Evolutionary conservation across 176 grass and related monocot species (phyloP).

Genomic region (Ananas comosus): DNA sequence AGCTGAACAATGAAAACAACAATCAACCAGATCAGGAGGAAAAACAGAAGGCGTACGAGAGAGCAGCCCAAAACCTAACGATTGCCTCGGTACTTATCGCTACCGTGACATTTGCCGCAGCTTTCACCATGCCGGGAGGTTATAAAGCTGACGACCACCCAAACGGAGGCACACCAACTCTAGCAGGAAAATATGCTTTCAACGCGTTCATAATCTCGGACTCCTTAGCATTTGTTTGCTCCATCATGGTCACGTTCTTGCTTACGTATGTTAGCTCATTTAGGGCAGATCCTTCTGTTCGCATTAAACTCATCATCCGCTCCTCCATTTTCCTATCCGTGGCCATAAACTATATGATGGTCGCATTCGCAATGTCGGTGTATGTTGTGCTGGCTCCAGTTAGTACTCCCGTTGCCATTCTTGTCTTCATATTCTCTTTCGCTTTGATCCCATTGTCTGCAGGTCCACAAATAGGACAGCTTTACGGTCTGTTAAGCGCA

Average conservation of each 20-base stretch:
- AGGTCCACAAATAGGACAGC: neutral
- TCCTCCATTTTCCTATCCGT: neutral
- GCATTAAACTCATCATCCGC: neutral
- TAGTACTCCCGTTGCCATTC: neutral
- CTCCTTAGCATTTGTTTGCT: slow-evolving; percentile 1
- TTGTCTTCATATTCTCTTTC: neutral
- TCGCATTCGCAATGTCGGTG: neutral
- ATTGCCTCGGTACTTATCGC: slow-evolving; percentile 15
- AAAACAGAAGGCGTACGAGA: neutral
- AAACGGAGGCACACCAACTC: neutral
- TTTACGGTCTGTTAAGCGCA: neutral
- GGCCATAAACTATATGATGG: neutral
- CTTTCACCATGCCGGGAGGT: slow-evolving; percentile 16
- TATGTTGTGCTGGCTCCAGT: slow-evolving; percentile 1
- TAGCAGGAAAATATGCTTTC: neutral
- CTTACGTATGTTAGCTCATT: neutral
- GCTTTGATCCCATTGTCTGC: neutral
- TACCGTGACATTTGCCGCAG: slow-evolving; percentile 26
- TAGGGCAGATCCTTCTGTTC: neutral
- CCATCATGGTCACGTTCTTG: neutral
- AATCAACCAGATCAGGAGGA: neutral
- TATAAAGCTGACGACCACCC: neutral
- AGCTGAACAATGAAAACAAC: neutral
- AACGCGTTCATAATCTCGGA: slow-evolving; percentile 10
- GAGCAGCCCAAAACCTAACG: neutral